Evolutionary conservation across 2,329 filamentous ascomycete species (phyloP).

Genomic region (Scytalidium sp.): DNA sequence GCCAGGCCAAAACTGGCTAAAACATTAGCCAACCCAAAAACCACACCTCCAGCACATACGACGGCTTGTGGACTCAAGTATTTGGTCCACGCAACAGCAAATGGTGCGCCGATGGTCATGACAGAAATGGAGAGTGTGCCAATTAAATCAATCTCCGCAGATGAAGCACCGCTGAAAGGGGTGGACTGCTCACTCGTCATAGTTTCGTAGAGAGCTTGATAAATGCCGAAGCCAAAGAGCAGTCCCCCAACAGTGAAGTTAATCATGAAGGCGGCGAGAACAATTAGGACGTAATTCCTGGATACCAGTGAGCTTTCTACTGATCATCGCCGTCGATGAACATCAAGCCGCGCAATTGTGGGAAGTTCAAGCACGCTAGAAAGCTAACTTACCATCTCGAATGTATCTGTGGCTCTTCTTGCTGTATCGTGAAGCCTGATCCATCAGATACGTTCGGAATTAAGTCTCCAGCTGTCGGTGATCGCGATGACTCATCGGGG

Average conservation of each 20-base stretch:
- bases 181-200: constrained; percentile 9
- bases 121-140: constrained; percentile 30
- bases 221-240: constrained; percentile 46
- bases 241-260: constrained; percentile 52
- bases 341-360: too few relatives aligned
- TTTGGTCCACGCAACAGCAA: constrained; percentile 29
- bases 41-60: constrained; percentile 22
- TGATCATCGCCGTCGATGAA: too few relatives aligned
- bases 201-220: constrained; percentile 48
- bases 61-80: constrained; percentile 26
- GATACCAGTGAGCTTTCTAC: too few relatives aligned
- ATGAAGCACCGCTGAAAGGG: constrained; percentile 32
- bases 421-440: too few relatives aligned
- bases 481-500: too few relatives aligned
- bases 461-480: too few relatives aligned
- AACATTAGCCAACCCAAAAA: constrained; percentile 28
- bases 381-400: too few relatives aligned
- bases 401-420: too few relatives aligned
- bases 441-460: too few relatives aligned
- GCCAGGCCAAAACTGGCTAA: constrained; percentile 29
- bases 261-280: constrained; percentile 45
- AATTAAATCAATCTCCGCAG: constrained; percentile 29
- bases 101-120: constrained; percentile 31
- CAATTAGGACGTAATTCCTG: too few relatives aligned
- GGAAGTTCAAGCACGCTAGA: too few relatives aligned